Evolutionary conservation across 2,329 filamentous ascomycete genomes (phyloP), one percentile per base, ranked within the genome.

Genomic region (Nemania bipapillata): DNA sequence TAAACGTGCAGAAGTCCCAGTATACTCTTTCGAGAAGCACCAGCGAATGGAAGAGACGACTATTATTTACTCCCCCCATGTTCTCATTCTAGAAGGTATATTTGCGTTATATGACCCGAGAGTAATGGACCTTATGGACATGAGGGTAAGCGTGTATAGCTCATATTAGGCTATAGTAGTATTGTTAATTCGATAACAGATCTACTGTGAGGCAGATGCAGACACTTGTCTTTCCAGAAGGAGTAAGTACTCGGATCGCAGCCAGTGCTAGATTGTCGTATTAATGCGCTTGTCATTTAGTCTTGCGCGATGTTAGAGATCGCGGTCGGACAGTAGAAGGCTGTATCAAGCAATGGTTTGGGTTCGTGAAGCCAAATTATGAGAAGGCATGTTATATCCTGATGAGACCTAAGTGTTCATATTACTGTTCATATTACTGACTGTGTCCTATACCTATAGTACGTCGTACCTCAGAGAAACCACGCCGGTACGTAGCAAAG

Each of bases 261-360:
- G 32, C 9, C 11, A 15, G 6, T 17, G 17, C 49, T 40, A 40
- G 24, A 32, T 15, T n/a, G 12, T 42, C 20, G n/a, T 69, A 52
- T 58, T 72, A n/a, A 62, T 42, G 15, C 62, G 30, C 45, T 35
- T 9, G 11, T 61, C 26, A 30, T 73, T 58, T 70, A 94, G 91
- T 96, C 73, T 83, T 93, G 42, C 91, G 96, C 76, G 96, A 99
- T 81, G 93, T 98, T 24, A 89, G 89, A 74, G 93, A 97, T 75
- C 90, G 96, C 76, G 95, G 92, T 2, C 88, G 96, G 77, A 95
- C 97, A 76, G 92, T 98, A 65, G 92, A 97, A 78, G 96, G 96
- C 47, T 95, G 94, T 76, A 94, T 99, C 79, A 98, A 98, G 81
- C 96, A 99, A 80, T 99, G 96, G 96, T 97, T 98, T 79, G 84